Evolutionary conservation across 805 yeast species (phyloP), one percentile per base, ranked within the genome.

Genomic region (Cyberlindnera saturnus): DNA sequence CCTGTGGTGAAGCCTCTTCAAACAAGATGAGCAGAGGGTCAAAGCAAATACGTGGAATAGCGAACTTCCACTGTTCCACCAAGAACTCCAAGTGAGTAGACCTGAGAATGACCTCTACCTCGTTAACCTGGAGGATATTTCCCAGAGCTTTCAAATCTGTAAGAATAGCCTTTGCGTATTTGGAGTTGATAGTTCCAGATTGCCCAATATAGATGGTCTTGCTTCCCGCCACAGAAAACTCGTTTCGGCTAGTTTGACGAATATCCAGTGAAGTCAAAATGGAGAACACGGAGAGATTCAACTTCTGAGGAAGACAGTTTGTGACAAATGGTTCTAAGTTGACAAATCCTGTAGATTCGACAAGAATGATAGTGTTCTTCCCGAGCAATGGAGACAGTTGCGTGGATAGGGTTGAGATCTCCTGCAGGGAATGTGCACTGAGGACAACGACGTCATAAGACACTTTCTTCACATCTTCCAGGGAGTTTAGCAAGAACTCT

Each of bases 21-120:
- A 90, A 80, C 10, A 86, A 56, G 19, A 89, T 73, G 30, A 87
- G 69, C 36, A 89, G 66, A 5, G 96, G 88, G 60, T 83, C 86
- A 57, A 89, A 78, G 18, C 89, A 82, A 34, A 88, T 77, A 43
- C 78, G 74, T 8, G 95, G 87, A 42, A 88, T 71, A 1, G 95
- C 90, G 44, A 86, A 71, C 59, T 82, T 81, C 96, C 96, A 89
- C 62, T 88, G 93, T 54, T 82, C 82, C 11, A 81, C 75, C 62
- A 77, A 66, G 54, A 78, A 83, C 49, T 79, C 87, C 43, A 72
- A 64, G 37, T 79, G 68, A 50, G 73, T 67, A 44, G 69, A 63
- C 43, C 63, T 36, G 19, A 51, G 5, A 4, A 37, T 34, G 15
- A 44, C 42, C 9, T 38, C 30, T 1, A 40, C 23, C 17, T n/a